Base-by-base conservation (phyloP, 1,139 yeast species). In the Wickerhamomyces sp. region DNA sequence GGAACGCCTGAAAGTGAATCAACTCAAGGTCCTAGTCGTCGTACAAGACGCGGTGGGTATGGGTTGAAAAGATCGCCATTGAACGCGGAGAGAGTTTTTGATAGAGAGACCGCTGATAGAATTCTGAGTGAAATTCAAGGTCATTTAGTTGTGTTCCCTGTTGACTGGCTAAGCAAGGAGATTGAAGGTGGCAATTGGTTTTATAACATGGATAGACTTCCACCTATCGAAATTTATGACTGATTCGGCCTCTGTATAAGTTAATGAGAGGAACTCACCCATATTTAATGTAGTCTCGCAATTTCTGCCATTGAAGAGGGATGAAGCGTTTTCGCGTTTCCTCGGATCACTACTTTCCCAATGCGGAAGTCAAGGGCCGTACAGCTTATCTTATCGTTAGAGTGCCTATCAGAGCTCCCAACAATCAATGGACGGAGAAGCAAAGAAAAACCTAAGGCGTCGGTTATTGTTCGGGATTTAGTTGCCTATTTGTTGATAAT, bases 221-320 rank as follows among this genome's bases (percentile, higher is more conserved):
- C 97, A 9, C 99, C 99, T 2, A 78, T 91, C 40, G 97, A 91
- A 57, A 91, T 91, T 37, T 91, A 85, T 59, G 95, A 89, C 54
- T 91, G 45, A 34, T 17, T 9, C 14, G 17, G 15, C n/a, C n/a
- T n/a, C n/a, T n/a, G n/a, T n/a, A n/a, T n/a, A n/a, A n/a, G n/a
- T n/a, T n/a, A n/a, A n/a, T n/a, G n/a, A n/a, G n/a, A n/a, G n/a
- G n/a, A n/a, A n/a, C n/a, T n/a, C n/a, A n/a, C n/a, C n/a, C n/a
- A n/a, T n/a, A n/a, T n/a, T n/a, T n/a, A n/a, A n/a, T n/a, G n/a
- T n/a, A n/a, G n/a, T n/a, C n/a, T n/a, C n/a, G n/a, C n/a, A n/a
- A n/a, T n/a, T n/a, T n/a, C n/a, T n/a, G n/a, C n/a, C n/a, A n/a
- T n/a, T n/a, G n/a, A n/a, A n/a, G n/a, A n/a, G n/a, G n/a, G n/a